phyloP scores from a whole-genome alignment of 257 asterid genomes.

The Solanum microdontum region DNA sequence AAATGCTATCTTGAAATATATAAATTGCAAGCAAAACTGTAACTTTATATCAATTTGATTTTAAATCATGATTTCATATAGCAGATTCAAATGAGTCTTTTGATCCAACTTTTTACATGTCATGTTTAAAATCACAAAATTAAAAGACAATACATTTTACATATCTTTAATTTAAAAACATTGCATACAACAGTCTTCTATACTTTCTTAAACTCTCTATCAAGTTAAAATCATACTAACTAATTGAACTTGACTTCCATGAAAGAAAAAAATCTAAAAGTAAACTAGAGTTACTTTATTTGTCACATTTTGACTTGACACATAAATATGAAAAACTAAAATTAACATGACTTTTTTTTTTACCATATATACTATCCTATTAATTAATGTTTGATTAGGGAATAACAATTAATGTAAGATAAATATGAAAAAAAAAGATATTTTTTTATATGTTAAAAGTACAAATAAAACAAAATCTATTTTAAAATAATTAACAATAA shows the following conservation, averaged over 20 bases:
- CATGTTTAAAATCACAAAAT: neutral
- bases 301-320: neutral
- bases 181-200: fast-evolving
- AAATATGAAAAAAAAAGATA: neutral
- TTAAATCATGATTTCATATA: neutral
- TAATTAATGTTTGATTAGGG: neutral
- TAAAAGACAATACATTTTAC: neutral
- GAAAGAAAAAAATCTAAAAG: neutral
- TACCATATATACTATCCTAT: neutral
- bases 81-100: neutral
- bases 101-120: neutral
- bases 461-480: no score
- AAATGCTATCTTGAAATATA: neutral
- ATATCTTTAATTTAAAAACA: neutral
- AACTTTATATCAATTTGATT: neutral
- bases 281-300: neutral
- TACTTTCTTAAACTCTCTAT: neutral
- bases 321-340: neutral
- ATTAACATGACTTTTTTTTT: neutral
- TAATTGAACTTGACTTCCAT: neutral
- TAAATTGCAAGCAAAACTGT: neutral
- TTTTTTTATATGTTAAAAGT: no score
- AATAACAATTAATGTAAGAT: neutral
- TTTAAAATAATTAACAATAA: neutral
- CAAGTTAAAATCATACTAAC: neutral